Conservation (phyloP, 1,139 yeast species). For the Hyphopichia buzzinii region DNA sequence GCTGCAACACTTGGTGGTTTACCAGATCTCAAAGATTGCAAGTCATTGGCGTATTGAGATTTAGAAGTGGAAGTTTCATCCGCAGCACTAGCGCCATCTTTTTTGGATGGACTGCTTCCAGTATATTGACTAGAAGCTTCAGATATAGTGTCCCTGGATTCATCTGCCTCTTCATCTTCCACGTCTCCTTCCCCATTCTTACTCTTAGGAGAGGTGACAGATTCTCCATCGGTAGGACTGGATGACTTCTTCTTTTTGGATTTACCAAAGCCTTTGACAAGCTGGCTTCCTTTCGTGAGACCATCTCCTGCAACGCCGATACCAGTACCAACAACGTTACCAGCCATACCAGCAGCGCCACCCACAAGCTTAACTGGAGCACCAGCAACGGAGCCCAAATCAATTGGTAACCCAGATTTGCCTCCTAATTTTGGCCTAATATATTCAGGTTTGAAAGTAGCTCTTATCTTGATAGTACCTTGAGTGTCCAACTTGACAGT, state of each 20-base stretch:
- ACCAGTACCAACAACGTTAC: constrained; percentile 31
- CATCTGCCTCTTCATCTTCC: constrained; percentile 7
- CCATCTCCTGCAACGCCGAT: constrained; percentile 39
- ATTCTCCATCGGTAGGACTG: constrained; percentile 5
- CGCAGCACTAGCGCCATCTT: constrained; percentile 3
- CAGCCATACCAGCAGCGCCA: constrained; percentile 37
- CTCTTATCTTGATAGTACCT: constrained; percentile 54
- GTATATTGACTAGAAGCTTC: constrained; percentile 5
- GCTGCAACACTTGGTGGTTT: constrained; percentile 15
- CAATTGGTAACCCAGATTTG: constrained; percentile 40
- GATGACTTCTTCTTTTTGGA: constrained; percentile 13
- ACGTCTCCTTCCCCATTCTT: neutral
- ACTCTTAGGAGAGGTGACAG: constrained; percentile 1
- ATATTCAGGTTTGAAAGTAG: constrained; percentile 63
- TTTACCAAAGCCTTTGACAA: constrained; percentile 34
- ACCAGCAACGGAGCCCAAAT: constrained; percentile 39
- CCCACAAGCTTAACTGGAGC: constrained; percentile 50
- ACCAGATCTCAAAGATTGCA: constrained; percentile 25
- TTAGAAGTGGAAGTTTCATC: constrained; percentile 6
- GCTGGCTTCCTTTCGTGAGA: constrained; percentile 44
- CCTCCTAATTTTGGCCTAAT: constrained; percentile 55
- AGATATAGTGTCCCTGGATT: neutral
- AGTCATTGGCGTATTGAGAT: constrained; percentile 19
- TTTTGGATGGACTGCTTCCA: constrained; percentile 5
- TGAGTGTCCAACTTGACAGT: constrained; percentile 55